Conservation (phyloP, 805 yeast species). For the Yarrowia keelungensis region DNA sequence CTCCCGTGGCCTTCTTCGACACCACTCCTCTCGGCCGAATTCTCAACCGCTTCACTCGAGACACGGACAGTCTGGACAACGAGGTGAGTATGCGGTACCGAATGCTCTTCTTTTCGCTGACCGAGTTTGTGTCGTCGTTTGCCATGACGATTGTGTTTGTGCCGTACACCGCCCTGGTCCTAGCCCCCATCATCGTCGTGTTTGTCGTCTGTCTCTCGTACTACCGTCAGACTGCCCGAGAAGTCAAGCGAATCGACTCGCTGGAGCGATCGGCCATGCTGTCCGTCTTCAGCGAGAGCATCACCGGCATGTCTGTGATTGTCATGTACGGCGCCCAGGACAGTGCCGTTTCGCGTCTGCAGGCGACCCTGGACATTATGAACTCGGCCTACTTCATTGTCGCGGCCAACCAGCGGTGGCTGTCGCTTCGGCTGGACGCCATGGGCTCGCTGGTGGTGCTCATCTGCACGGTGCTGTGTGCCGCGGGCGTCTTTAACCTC, state of each 20-base stretch:
- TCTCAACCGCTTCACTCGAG: conserved; percentile 94
- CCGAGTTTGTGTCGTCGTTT: conserved; percentile 62
- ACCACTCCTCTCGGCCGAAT: conserved; percentile 96
- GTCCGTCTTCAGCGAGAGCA: conserved; percentile 71
- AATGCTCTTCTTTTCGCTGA: conserved; percentile 59
- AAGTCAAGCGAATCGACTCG: conserved; percentile 78
- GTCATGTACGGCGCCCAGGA: conserved; percentile 60
- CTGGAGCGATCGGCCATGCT: conserved; percentile 71
- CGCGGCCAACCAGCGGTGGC: conserved; percentile 75
- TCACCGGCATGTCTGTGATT: conserved; percentile 70
- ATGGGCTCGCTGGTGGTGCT: conserved; percentile 61
- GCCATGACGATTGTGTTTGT: conserved; percentile 66
- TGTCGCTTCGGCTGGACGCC: conserved; percentile 65
- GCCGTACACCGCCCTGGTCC: conserved; percentile 69
- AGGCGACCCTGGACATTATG: conserved; percentile 60
- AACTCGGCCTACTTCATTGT: conserved; percentile 71
- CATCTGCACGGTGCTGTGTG: conserved; percentile 64
- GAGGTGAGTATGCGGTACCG: conserved; percentile 74
- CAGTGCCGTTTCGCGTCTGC: conserved; percentile 59
- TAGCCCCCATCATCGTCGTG: conserved; percentile 60
- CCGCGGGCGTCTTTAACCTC: conserved; percentile 64
- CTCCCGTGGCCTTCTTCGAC: conserved; percentile 87
- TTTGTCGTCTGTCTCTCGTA: conserved; percentile 56
- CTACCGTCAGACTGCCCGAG: conserved; percentile 76
- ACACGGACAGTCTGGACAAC: conserved; percentile 91